Percentiles rank a stretch among this genome's conserved stretches.
These are phyloP conservation scores for Marasmius sp. DNA, from an alignment of 1,284 basidiomycete genomes.

Conservation along the genomic window DNA sequence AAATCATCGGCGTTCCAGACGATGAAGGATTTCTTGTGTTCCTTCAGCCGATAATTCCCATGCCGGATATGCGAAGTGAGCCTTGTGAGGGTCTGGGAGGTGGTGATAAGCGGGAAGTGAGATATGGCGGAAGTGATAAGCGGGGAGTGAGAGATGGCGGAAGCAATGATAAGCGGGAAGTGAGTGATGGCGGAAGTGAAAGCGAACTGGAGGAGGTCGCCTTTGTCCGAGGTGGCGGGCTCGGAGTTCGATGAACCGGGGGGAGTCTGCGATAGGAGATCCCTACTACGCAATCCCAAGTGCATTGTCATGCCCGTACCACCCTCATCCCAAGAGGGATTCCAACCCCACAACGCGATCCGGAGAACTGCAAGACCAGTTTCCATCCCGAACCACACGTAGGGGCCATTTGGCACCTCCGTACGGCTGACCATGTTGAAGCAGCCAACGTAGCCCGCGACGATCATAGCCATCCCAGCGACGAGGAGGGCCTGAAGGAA, in stretches of 20 bases:
- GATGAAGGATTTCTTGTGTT: not conserved
- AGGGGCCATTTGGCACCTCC: not conserved
- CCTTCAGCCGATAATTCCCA: not conserved
- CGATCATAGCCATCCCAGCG: not conserved
- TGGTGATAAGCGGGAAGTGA: not conserved
- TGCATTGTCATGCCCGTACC: not conserved
- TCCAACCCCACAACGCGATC: not conserved
- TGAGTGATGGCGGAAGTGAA: not conserved
- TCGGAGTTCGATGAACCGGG: not conserved
- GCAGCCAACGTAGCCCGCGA: slow-evolving; percentile 7
- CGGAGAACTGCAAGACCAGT: not conserved
- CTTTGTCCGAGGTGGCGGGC: too few species aligned
- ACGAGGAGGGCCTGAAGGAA: not conserved
- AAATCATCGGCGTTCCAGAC: not conserved
- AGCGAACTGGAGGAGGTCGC: too few species aligned
- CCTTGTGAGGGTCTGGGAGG: not conserved
- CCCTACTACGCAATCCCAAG: not conserved
- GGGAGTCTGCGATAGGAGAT: not conserved
- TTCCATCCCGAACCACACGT: not conserved
- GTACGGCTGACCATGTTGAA: slow-evolving; percentile 2
- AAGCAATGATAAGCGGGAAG: not conserved
- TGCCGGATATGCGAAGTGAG: not conserved
- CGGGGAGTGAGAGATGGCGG: not conserved
- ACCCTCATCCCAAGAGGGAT: not conserved
- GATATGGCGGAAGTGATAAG: not conserved